These are phyloP conservation scores for Mycena citricolor DNA, from an alignment of 1,284 basidiomycete species.

Conservation along the genomic window DNA sequence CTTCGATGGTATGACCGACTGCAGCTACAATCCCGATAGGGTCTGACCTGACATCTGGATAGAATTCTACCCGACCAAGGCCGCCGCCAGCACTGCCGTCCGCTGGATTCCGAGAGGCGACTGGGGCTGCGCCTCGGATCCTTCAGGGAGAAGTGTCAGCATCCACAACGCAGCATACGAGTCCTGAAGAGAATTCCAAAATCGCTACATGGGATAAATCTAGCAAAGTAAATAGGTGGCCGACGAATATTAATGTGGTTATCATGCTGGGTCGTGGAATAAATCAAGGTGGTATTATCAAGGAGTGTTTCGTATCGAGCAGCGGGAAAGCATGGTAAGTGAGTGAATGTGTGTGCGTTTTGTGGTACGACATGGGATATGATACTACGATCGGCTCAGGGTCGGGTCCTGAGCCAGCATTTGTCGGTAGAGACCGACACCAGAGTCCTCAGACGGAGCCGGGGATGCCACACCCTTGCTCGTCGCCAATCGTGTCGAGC, in stretches of 20 bases:
- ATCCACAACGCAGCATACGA: constrained; percentile 94
- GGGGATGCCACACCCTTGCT: constrained; percentile 64
- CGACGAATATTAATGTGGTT: background rate
- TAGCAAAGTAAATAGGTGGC: constrained; percentile 8
- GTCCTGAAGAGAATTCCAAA: constrained; percentile 26
- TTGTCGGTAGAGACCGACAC: constrained; percentile 77
- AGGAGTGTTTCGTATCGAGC: constrained; percentile 17
- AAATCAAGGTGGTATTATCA: constrained; percentile 9
- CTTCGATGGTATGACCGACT: constrained; percentile 81
- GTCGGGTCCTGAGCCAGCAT: constrained; percentile 72
- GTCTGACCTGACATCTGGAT: constrained; percentile 16
- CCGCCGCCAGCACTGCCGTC: constrained; percentile 92
- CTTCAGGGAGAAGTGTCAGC: constrained; percentile 91
- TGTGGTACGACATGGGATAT: constrained; percentile 16
- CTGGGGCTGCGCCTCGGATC: constrained; percentile 95
- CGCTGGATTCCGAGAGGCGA: constrained; percentile 92
- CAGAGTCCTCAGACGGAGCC: constrained; percentile 81
- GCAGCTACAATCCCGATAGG: no score
- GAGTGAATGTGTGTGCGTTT: constrained; percentile 19
- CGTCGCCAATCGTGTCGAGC: constrained; percentile 27
- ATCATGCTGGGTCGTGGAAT: no score
- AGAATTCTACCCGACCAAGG: constrained; percentile 81
- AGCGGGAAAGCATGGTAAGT: constrained; percentile 19
- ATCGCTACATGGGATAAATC: constrained; percentile 25
- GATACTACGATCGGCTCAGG: constrained; percentile 47